Conservation (phyloP, 2,329 filamentous ascomycete species). For the Pezicula radicicola region DNA sequence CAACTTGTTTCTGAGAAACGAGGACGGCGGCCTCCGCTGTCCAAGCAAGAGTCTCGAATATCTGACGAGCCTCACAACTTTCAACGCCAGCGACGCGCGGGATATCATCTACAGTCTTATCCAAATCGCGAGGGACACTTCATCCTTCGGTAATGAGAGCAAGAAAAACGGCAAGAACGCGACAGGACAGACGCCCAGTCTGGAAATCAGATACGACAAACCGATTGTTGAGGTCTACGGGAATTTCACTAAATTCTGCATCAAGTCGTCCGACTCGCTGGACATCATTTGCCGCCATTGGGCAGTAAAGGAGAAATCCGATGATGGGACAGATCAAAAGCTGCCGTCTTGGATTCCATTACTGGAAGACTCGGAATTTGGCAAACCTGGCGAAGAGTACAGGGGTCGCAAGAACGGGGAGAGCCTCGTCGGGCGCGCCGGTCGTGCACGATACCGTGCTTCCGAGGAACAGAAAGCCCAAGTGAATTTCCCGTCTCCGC, state of each 20-base stretch:
- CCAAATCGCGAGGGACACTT: conserved; percentile 14
- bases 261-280: conserved; percentile 16
- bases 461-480: conserved; percentile 2
- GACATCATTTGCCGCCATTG: conserved; percentile 19
- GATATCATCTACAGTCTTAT: conserved; percentile 18
- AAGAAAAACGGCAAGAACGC: background rate
- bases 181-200: background rate
- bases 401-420: conserved; percentile 13
- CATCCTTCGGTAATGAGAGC: too few species aligned
- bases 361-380: conserved; percentile 12
- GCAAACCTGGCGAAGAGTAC: conserved; percentile 1
- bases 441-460: conserved; percentile 9
- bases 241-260: conserved; percentile 21
- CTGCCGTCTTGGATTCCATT: conserved; percentile 16
- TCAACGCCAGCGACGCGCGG: conserved; percentile 13
- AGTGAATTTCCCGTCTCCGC: too few species aligned
- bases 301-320: conserved; percentile 9
- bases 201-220: conserved; percentile 13
- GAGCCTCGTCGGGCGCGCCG: conserved; percentile 13
- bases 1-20: conserved; percentile 13
- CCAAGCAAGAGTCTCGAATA: conserved; percentile 11
- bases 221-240: conserved; percentile 13
- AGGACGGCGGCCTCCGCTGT: conserved; percentile 10
- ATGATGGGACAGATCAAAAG: background rate
- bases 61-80: conserved; percentile 14